These are phyloP conservation scores for Periglandula ipomoeae DNA, from an alignment of 2,329 filamentous ascomycete genomes.

Conservation along the genomic window DNA sequence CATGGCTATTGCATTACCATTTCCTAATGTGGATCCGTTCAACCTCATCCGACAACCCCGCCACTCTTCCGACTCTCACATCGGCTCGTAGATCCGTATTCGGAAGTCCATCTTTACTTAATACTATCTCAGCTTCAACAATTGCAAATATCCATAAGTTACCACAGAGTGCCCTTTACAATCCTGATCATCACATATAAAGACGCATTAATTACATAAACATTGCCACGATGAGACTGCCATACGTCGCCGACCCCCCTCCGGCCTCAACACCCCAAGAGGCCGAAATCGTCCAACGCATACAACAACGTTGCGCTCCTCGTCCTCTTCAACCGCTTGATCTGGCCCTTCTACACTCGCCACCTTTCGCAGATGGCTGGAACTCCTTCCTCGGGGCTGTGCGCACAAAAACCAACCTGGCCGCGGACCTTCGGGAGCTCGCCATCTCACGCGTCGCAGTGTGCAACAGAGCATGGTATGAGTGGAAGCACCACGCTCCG, in stretches of 20 bases:
- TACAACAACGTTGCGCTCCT: conserved; percentile 55
- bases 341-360: conserved; percentile 64
- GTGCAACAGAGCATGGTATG: conserved; percentile 75
- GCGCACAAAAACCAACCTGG: conserved; percentile 42
- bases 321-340: conserved; percentile 68
- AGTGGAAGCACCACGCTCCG: conserved; percentile 73
- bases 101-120: not conserved
- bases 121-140: not conserved
- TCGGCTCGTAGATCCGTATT: not conserved
- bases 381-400: conserved; percentile 59
- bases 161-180: too few relatives aligned
- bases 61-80: not conserved
- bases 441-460: conserved; percentile 75
- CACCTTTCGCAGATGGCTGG: conserved; percentile 67
- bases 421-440: conserved; percentile 58
- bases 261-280: conserved; percentile 35
- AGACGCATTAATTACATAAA: not conserved
- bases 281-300: conserved; percentile 51
- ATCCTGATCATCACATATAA: too few relatives aligned
- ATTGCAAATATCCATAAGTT: not conserved
- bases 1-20: not conserved
- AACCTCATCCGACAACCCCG: not conserved
- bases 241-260: conserved; percentile 50
- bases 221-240: conserved; percentile 49
- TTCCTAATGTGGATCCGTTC: not conserved